phyloP scores from a whole-genome alignment of 164 flowering plant species.

The Umbilicus rupestris region DNA sequence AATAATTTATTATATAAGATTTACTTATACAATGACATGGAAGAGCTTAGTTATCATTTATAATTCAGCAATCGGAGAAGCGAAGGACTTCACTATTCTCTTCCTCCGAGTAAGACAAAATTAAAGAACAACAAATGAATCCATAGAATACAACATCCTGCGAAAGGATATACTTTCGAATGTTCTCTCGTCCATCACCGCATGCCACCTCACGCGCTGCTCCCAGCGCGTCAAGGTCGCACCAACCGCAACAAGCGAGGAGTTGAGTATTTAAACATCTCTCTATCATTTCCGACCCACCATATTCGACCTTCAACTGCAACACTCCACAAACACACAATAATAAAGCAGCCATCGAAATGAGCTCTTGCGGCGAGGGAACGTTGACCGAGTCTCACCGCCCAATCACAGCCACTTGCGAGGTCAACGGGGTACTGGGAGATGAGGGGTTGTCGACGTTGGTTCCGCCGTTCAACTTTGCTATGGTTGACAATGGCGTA shows the following conservation, averaged over 20 bases:
- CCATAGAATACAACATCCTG: no score
- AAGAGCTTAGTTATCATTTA: no score
- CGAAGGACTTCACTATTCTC: no score
- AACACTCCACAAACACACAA: no score
- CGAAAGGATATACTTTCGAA: slow-evolving; percentile 1
- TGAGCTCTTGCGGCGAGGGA: neutral
- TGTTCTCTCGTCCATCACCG: slow-evolving; percentile 1
- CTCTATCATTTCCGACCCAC: neutral
- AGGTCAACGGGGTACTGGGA: slow-evolving; percentile 14
- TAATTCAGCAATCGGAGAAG: no score
- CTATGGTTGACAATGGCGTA: slow-evolving; percentile 83
- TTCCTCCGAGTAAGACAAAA: no score
- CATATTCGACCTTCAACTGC: slow-evolving; percentile 1
- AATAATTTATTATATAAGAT: no score
- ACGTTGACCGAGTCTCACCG: neutral
- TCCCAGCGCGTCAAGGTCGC: neutral
- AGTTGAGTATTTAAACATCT: neutral
- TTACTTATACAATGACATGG: no score
- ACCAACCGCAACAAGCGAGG: neutral
- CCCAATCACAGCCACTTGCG: neutral
- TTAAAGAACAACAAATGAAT: no score
- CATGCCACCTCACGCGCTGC: neutral
- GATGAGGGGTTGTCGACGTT: slow-evolving; percentile 16
- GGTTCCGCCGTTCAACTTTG: slow-evolving; percentile 78
- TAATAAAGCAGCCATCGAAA: neutral